Percentiles rank a stretch among this genome's conserved stretches.
phyloP scores from a whole-genome alignment of 768 basidiomycete genomes.

The Tylopilus plumbeoviolaceoides region DNA sequence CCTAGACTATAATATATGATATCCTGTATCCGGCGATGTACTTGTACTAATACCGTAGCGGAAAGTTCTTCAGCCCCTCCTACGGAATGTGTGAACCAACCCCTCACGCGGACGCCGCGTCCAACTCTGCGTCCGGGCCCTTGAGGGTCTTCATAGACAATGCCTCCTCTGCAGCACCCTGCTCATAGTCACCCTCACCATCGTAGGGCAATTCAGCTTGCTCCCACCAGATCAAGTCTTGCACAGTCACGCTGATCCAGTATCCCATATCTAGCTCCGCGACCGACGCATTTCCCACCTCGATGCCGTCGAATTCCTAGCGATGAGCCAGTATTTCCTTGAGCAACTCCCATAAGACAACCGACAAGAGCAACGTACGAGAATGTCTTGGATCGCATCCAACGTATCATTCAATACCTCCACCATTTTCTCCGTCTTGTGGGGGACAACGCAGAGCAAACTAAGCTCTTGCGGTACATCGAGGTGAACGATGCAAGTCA shows the following conservation, averaged over 20 bases:
- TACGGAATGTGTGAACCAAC: too few relatives aligned
- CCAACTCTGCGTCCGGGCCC: too few relatives aligned
- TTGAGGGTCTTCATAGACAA: too few relatives aligned
- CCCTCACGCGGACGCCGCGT: too few relatives aligned
- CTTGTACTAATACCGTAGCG: too few relatives aligned
- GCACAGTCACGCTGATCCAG: slow-evolving; percentile 9
- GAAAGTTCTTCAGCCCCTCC: too few relatives aligned
- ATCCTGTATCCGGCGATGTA: too few relatives aligned
- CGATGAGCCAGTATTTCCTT: too few relatives aligned
- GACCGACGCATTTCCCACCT: neutral
- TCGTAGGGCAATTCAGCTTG: neutral
- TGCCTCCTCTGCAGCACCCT: neutral
- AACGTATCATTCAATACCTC: slow-evolving; percentile 2
- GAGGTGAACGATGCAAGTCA: slow-evolving; percentile 3
- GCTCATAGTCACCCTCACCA: neutral
- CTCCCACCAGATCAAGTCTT: neutral
- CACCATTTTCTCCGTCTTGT: slow-evolving; percentile 3
- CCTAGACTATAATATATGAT: too few relatives aligned
- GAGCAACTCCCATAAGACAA: neutral
- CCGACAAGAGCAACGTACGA: slow-evolving; percentile 6
- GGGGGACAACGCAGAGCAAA: slow-evolving; percentile 4
- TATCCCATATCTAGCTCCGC: slow-evolving; percentile 20
- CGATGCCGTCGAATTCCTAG: slow-evolving; percentile 5
- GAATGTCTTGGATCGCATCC: neutral
- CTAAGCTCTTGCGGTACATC: slow-evolving; percentile 10